Base-by-base conservation (phyloP, 2,329 filamentous ascomycete species). In the Sporothrix euskadiensis region DNA sequence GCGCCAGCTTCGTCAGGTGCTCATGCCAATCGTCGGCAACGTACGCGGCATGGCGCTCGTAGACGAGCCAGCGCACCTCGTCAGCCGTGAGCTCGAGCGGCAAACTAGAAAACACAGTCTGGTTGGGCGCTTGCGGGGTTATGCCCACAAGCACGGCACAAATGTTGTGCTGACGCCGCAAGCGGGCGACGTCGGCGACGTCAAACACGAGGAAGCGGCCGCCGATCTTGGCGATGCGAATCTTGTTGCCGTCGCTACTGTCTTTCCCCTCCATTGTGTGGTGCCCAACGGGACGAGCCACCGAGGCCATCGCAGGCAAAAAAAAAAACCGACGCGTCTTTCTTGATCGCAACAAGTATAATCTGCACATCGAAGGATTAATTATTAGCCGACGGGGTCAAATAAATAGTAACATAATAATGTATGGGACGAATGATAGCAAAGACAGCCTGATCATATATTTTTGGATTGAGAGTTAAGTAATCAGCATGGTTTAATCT, bases 191-290 rank as follows among this genome's bases (percentile, higher is more conserved):
- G 76, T 90, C 89, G 79, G 94, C 89, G 78, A 94, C 89, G 80
- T 97, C 94, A 85, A 98, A 98, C 77, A 99, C 86, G 75, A 98
- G 89, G 84, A 95, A 98, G 76, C 92, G 91, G 77, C 91, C 90
- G 65, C 90, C 90, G 75, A 97, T 89, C 80, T 88, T 87, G 77
- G 93, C 95, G 79, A 98, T 96, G 75, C 93, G 90, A 76, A 97
- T 88, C 12, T 88, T 89, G 78, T 12, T 26, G 4, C 6, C 41
- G 7, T 49, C 16, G 8, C 32, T 14, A 16, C 4, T 30, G 6
- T 22, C 3, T 22, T 16, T 44, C 8, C 22, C 65, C 44, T 30
- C 47, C 26, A 35, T n/a, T 4, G 26, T 65, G 57, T 22, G 32
- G 57, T 49, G 63, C 39, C n/a, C 63, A 22, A 30, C 63, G 10